These are phyloP conservation scores for Rheum nobile DNA, from an alignment of 148 eudicot genomes.

Conservation along the genomic window DNA sequence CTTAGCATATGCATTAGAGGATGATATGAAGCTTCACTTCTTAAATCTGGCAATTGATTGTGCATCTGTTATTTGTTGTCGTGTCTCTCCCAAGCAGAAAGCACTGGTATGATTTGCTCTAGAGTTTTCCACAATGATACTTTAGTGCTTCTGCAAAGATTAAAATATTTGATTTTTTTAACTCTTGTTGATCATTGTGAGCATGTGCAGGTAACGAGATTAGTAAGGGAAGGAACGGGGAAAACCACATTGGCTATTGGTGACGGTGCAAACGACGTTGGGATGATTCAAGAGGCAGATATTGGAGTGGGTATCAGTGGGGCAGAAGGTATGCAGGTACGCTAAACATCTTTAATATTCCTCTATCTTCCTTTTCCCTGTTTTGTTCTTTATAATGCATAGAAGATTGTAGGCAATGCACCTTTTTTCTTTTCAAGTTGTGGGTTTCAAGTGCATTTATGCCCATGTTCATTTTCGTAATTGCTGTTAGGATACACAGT, in stretches of 20 bases:
- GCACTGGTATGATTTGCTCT: constrained; percentile 48
- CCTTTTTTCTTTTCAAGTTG: neutral
- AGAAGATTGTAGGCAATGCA: neutral
- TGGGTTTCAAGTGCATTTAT: neutral
- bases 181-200: neutral
- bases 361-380: neutral
- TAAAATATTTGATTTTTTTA: neutral
- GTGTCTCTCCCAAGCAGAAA: constrained; percentile 95
- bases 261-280: constrained; percentile 99
- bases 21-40: constrained; percentile 70
- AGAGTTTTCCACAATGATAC: neutral
- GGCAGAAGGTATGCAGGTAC: constrained; percentile 97
- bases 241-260: constrained; percentile 93
- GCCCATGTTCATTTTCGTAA: neutral
- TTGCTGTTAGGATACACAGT: neutral
- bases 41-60: constrained; percentile 69
- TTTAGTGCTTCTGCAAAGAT: neutral
- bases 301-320: constrained; percentile 99
- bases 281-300: constrained; percentile 99
- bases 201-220: constrained; percentile 59
- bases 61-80: constrained; percentile 97
- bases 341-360: constrained; percentile 17
- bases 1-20: constrained; percentile 62
- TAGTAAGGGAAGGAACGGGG: constrained; percentile 97
- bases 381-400: neutral